These are phyloP conservation scores for Prunus armeniaca DNA, from an alignment of 306 rosid species.

Conservation along the genomic window DNA sequence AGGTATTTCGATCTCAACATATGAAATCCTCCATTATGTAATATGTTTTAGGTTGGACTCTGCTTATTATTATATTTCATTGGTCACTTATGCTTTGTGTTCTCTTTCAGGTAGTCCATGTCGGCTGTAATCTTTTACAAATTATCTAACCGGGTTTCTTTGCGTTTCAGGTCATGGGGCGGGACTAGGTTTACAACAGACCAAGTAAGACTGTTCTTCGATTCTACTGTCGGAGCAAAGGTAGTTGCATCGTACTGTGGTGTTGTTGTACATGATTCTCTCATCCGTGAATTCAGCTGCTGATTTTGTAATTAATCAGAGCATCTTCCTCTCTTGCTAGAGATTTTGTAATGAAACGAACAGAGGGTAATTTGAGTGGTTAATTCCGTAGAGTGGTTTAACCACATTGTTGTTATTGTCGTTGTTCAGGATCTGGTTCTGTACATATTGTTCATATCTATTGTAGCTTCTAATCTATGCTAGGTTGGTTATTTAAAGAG, in stretches of 20 bases:
- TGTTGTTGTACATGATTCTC: neutral
- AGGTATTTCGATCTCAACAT: slow-evolving; percentile 40
- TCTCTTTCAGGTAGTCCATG: neutral
- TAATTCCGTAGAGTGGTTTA: neutral
- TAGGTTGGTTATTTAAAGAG: neutral
- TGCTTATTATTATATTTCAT: neutral
- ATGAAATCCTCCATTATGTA: neutral
- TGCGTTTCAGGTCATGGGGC: neutral
- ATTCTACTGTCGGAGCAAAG: neutral
- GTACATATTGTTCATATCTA: slow-evolving; percentile 41
- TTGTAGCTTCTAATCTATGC: slow-evolving; percentile 12
- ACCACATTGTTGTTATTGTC: neutral
- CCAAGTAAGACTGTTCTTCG: no score
- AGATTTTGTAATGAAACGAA: neutral
- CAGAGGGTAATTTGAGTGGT: neutral
- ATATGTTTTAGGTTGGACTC: neutral
- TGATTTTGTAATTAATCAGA: slow-evolving; percentile 1
- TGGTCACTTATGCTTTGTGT: neutral
- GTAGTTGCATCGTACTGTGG: neutral
- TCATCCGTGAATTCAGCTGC: slow-evolving; percentile 12
- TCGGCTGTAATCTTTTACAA: neutral
- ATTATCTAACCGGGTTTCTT: neutral
- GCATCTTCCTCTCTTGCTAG: slow-evolving; percentile 1
- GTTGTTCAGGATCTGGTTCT: slow-evolving; percentile 19
- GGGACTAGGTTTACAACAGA: neutral